Evolutionary conservation across 2,329 filamentous ascomycete genomes (phyloP), one percentile per base, ranked within the genome.

Genomic region (Fusarium sp.): DNA sequence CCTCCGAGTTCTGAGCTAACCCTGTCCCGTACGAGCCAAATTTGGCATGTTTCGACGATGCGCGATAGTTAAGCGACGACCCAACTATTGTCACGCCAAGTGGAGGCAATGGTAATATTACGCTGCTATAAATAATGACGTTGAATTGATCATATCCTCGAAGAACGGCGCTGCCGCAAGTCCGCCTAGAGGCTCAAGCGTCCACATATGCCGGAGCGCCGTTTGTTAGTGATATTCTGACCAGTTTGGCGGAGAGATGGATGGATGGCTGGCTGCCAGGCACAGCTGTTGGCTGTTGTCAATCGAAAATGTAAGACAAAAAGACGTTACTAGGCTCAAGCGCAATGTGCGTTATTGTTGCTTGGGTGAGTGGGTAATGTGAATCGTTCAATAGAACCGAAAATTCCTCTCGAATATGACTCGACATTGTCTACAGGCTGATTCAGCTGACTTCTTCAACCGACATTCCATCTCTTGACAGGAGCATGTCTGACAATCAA

Each of bases 111-210:
- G 59, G 40, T 51, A 61, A 26, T 62, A 45, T 41, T 49, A 30
- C 43, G 57, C 49, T 61, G 54, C 28, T 30, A 30, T 44, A 67
- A 48, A 64, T 73, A 45, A 64, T 73, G 71, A 73, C 68, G 68
- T 73, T 67, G 45, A 56, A 61, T 53, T 52, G 49, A 59, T 44
- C 56, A 62, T 69, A 30, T 62, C 50, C 35, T 59, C 20, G 35
- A 47, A 35, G 54, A 58, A 56, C 60, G 63, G 56, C 43, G 50
- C 40, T 61, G 53, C 54, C 49, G 40, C 68, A 20, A 62, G 69
- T 53, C 52, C 56, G 58, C 52, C 43, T 24, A 24, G 35, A 49
- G 53, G 63, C 55, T 71, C 56, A 58, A 57, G 66, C 52, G 57
- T 50, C 39, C 52, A 61, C 50, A 68, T 68, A 61, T 68, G 67